A percentile compares a stretch with the other conserved stretches of the same genome.
These are phyloP conservation scores for Penicillium concentricum DNA, from an alignment of 2,329 filamentous ascomycete genomes.

Conservation along the genomic window DNA sequence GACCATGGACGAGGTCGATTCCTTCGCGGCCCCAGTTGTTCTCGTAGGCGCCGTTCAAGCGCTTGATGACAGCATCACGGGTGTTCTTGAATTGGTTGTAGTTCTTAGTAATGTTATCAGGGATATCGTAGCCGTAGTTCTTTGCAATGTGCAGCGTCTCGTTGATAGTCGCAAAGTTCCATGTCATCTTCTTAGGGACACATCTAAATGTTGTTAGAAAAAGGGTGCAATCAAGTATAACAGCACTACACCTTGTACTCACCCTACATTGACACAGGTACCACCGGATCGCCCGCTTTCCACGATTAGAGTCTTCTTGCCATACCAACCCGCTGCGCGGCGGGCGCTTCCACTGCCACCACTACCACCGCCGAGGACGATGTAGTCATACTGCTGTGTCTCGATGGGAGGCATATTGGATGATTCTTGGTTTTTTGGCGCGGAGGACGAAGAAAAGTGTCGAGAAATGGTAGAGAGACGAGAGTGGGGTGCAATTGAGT, in stretches of 20 bases:
- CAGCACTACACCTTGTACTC: conserved; percentile 16
- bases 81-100: conserved; percentile 50
- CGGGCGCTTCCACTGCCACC: conserved; percentile 52
- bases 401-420: conserved; percentile 48
- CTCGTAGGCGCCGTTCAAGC: conserved; percentile 51
- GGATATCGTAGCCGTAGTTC: conserved; percentile 51
- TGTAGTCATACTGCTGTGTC: conserved; percentile 53
- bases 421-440: conserved; percentile 12
- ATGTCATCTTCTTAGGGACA: conserved; percentile 55
- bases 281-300: conserved; percentile 51
- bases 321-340: conserved; percentile 53
- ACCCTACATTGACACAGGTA: conserved; percentile 56
- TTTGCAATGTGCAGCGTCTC: conserved; percentile 48
- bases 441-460: conserved; percentile 40
- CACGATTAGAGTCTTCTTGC: conserved; percentile 51
- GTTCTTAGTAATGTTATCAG: conserved; percentile 43
- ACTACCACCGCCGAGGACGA: conserved; percentile 56
- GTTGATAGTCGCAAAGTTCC: conserved; percentile 52
- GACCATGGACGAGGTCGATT: conserved; percentile 52
- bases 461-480: conserved; percentile 43
- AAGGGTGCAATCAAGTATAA: neutral
- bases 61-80: conserved; percentile 47
- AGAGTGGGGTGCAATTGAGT: conserved; percentile 18
- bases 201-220: conserved; percentile 37
- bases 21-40: conserved; percentile 51